Evolutionary conservation across 768 basidiomycete species (phyloP).

Genomic region (Tylopilus sp.): DNA sequence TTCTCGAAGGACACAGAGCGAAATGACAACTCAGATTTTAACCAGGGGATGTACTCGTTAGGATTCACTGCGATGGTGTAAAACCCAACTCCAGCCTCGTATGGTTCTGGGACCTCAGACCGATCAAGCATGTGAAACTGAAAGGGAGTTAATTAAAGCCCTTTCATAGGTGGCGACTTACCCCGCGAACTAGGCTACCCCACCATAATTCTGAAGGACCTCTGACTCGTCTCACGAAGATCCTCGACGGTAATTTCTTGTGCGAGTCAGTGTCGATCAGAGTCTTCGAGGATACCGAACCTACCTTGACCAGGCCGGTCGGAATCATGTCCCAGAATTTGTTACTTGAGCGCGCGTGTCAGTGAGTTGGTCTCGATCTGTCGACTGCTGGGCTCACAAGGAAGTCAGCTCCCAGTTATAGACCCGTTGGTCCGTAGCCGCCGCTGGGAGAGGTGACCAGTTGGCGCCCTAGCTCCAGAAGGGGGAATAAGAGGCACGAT

Average conservation of each 20-base stretch:
- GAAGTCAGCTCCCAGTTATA: conserved; percentile 39
- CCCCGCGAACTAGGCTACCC: conserved; percentile 37
- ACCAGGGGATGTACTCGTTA: conserved; percentile 47
- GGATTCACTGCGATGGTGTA: conserved; percentile 50
- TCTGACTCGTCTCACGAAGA: conserved; percentile 26
- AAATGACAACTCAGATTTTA: conserved; percentile 38
- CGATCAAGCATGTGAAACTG: conserved; percentile 34
- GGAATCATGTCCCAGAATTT: conserved; percentile 49
- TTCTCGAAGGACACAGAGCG: conserved; percentile 45
- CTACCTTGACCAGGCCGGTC: conserved; percentile 39
- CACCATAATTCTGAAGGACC: conserved; percentile 35
- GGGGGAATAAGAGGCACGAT: neutral
- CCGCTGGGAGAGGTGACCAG: conserved; percentile 44
- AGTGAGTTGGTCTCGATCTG: neutral
- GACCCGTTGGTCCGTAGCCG: conserved; percentile 31
- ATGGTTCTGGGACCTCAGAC: conserved; percentile 35
- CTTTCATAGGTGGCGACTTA: conserved; percentile 19
- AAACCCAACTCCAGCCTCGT: conserved; percentile 40
- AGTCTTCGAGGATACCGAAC: neutral
- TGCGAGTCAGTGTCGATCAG: conserved; percentile 1
- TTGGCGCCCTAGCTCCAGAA: conserved; percentile 38
- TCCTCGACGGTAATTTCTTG: conserved; percentile 37
- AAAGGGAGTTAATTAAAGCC: neutral
- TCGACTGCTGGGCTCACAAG: conserved; percentile 33
- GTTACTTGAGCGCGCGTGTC: conserved; percentile 29